Percentiles rank a stretch among this genome's conserved stretches.
phyloP scores from a whole-genome alignment of 768 basidiomycete species.

The Hortiboletus flavorubellus region DNA sequence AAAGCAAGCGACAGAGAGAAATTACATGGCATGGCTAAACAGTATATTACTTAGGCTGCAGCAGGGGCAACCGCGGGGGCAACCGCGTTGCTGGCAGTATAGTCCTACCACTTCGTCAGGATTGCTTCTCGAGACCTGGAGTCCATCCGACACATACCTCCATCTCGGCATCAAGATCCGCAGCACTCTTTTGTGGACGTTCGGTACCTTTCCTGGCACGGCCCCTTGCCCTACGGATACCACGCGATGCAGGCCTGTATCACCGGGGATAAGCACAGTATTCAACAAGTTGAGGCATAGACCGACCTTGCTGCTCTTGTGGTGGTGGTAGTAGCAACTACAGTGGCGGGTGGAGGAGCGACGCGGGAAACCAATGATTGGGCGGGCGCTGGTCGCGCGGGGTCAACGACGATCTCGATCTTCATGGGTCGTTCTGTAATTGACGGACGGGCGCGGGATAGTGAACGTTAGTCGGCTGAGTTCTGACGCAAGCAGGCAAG shows the following conservation, averaged over 20 bases:
- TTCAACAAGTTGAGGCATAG: neutral
- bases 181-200: slow-evolving; percentile 74
- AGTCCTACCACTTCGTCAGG: slow-evolving; percentile 47
- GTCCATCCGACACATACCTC: slow-evolving; percentile 52
- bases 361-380: slow-evolving; percentile 79
- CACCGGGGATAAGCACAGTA: slow-evolving; percentile 7
- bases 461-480: slow-evolving; percentile 35
- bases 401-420: slow-evolving; percentile 95
- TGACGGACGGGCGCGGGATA: slow-evolving; percentile 33
- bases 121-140: neutral
- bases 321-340: slow-evolving; percentile 16
- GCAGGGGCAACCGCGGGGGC: slow-evolving; percentile 49
- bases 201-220: slow-evolving; percentile 46
- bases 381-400: slow-evolving; percentile 58
- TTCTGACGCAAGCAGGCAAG: slow-evolving; percentile 35
- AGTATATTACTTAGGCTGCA: slow-evolving; percentile 21
- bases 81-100: slow-evolving; percentile 51
- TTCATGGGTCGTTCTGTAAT: slow-evolving; percentile 93
- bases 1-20: neutral
- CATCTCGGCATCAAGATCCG: slow-evolving; percentile 98
- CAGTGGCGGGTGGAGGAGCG: slow-evolving; percentile 56
- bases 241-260: slow-evolving; percentile 32
- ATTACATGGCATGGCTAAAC: slow-evolving; percentile 7
- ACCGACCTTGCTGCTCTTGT: slow-evolving; percentile 37
- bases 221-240: slow-evolving; percentile 47